A percentile compares a stretch with the other conserved stretches of the same genome.
phyloP scores from a whole-genome alignment of 2,329 filamentous ascomycete species.

The Verticillium nonalfalfae region DNA sequence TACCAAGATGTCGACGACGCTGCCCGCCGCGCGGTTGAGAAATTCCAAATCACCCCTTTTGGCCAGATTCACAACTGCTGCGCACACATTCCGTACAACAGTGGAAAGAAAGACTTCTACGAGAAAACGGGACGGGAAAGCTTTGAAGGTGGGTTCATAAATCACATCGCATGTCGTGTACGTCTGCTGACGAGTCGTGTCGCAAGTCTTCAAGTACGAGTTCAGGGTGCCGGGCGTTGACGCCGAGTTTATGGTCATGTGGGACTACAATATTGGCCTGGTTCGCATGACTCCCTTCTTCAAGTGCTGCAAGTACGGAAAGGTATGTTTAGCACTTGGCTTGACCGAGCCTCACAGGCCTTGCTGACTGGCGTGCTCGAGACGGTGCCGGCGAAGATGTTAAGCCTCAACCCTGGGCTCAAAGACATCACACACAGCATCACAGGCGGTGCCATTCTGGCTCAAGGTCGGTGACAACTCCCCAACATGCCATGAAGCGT shows the following conservation, averaged over 20 bases:
- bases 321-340: constrained; percentile 48
- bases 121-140: constrained; percentile 81
- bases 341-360: not conserved
- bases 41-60: constrained; percentile 61
- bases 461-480: constrained; percentile 62
- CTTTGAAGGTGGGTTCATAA: constrained; percentile 65
- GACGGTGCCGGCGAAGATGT: constrained; percentile 84
- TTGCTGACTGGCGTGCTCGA: constrained; percentile 27
- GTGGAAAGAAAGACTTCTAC: constrained; percentile 84
- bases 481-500: not conserved
- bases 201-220: constrained; percentile 72
- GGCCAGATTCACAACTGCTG: constrained; percentile 55
- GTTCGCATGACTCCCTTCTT: constrained; percentile 94
- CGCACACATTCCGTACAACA: constrained; percentile 87
- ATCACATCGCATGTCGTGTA: not conserved
- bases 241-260: constrained; percentile 72
- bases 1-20: constrained; percentile 59
- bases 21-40: constrained; percentile 50
- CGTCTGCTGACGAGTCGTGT: not conserved
- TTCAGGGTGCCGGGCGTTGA: constrained; percentile 66
- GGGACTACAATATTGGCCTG: constrained; percentile 94
- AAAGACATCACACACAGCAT: constrained; percentile 90
- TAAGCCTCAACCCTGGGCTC: constrained; percentile 71
- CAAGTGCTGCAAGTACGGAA: constrained; percentile 81
- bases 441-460: constrained; percentile 82